Evolutionary conservation across 2,329 filamentous ascomycete species (phyloP), one percentile per base, ranked within the genome.

Genomic region (Calonectria hongkongensis): DNA sequence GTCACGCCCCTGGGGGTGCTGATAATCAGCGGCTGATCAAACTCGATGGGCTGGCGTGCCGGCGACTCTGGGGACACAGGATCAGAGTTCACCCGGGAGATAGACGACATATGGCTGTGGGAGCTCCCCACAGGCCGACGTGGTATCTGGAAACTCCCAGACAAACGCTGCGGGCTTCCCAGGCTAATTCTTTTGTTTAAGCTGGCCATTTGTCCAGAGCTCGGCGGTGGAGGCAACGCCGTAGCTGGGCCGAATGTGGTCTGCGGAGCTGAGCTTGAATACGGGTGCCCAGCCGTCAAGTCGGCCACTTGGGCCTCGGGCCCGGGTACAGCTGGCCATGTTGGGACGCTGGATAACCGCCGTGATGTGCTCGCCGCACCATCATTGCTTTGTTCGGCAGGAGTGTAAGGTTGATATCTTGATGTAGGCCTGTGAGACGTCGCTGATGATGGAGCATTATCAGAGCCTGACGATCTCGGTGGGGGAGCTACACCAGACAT

Each of bases 21-120:
- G 80, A 92, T 91, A 67, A 92, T 92, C 30, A 92, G 84, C 4
- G 90, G 89, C 66, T 88, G 87, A 45, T 91, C 89, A 30, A 88
- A 78, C 21, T 81, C 79, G 43, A 72, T 73, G 13, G 68, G 73
- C 25, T 67, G 64, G 30, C 62, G 72, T 27, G 71, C 54, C 8
- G 71, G 66, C 33, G 66, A 50, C 36, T 74, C 70, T 27, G 72
- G 27, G 18, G 73, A 74, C 7, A 76, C 79, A 79, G 18, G 80
- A 72, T 15, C 79, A 71, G 68, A 78, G 15, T 75, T 50, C 15
- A 70, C 70, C 54, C 67, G 72, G 9, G 76, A 73, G 30, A 75
- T 64, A 18, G 70, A 70, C 2, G 54, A 60, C 67, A 69, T 76
- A 75, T 68, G 77, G 74, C 76, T 78, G 63, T 76, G 76, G n/a